Percentiles rank a stretch among this genome's conserved stretches.
Evolutionary conservation across 179 eudicot species (phyloP).

Genomic region (Drosera spatulata): DNA sequence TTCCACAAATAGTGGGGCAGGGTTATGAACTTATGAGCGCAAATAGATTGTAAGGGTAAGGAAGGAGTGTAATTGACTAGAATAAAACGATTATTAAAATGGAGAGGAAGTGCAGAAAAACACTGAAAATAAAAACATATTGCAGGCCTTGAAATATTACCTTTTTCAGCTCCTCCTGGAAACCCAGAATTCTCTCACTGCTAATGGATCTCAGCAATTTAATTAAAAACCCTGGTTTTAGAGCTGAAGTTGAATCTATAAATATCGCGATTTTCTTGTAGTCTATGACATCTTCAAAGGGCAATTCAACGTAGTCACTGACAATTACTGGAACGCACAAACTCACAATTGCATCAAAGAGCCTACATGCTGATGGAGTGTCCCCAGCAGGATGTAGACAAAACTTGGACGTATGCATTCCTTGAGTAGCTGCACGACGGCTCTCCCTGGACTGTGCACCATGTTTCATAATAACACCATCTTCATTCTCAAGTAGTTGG

Average conservation of each 20-base stretch:
- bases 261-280: conserved; percentile 70
- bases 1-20: too few species aligned
- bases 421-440: conserved; percentile 77
- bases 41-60: too few species aligned
- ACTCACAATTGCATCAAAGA: conserved; percentile 93
- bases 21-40: too few species aligned
- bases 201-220: conserved; percentile 43
- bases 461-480: conserved; percentile 68
- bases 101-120: not conserved
- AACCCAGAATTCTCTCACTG: conserved; percentile 44
- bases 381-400: conserved; percentile 96
- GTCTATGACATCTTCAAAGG: conserved; percentile 84
- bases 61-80: too few species aligned
- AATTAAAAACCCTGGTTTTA: conserved; percentile 53
- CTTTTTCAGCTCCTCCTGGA: conserved; percentile 65
- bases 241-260: conserved; percentile 58
- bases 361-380: conserved; percentile 88
- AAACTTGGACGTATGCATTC: conserved; percentile 86
- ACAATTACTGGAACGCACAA: conserved; percentile 78
- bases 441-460: conserved; percentile 92
- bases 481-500: conserved; percentile 66
- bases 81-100: not conserved
- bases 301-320: conserved; percentile 80
- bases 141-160: conserved; percentile 18
- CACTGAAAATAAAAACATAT: not conserved